phyloP scores from a whole-genome alignment of 176 grass and related monocot species.

The Lolium perenne region DNA sequence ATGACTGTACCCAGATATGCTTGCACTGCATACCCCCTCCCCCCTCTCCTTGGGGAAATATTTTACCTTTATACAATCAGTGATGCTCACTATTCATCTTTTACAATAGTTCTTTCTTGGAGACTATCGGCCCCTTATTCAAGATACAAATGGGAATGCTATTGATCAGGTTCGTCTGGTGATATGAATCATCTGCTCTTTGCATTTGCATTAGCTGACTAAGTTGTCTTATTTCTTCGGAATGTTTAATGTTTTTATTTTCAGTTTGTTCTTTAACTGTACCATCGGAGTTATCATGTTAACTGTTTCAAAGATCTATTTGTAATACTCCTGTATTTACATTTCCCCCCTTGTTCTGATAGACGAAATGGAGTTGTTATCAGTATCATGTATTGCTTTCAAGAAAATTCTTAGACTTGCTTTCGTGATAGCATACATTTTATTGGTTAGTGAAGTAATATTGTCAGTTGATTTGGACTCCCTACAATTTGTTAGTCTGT shows the following conservation, averaged over 20 bases:
- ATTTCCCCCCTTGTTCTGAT: neutral
- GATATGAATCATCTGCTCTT: neutral
- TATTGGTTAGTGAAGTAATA: conserved; percentile 29
- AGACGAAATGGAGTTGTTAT: neutral
- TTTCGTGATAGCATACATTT: conserved; percentile 20
- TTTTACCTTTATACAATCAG: conserved; percentile 11
- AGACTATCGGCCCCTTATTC: conserved; percentile 94
- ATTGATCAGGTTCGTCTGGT: conserved; percentile 81
- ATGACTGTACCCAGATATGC: conserved; percentile 16
- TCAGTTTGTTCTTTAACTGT: conserved; percentile 15
- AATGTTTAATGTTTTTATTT: conserved; percentile 5
- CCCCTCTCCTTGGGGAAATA: neutral
- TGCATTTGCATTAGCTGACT: conserved; percentile 24
- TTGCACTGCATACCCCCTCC: neutral
- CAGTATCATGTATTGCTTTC: conserved; percentile 23
- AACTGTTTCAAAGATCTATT: neutral
- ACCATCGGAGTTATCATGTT: conserved; percentile 13
- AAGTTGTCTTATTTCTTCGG: neutral
- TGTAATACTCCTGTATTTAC: too few species aligned
- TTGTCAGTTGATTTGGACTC: conserved; percentile 25
- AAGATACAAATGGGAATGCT: conserved; percentile 76
- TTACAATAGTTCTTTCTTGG: conserved; percentile 93
- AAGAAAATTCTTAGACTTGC: neutral
- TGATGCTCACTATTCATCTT: conserved; percentile 23
- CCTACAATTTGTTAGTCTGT: conserved; percentile 10